Base-by-base conservation (phyloP, 176 grass and related monocot species). In the Carex kokanica region DNA sequence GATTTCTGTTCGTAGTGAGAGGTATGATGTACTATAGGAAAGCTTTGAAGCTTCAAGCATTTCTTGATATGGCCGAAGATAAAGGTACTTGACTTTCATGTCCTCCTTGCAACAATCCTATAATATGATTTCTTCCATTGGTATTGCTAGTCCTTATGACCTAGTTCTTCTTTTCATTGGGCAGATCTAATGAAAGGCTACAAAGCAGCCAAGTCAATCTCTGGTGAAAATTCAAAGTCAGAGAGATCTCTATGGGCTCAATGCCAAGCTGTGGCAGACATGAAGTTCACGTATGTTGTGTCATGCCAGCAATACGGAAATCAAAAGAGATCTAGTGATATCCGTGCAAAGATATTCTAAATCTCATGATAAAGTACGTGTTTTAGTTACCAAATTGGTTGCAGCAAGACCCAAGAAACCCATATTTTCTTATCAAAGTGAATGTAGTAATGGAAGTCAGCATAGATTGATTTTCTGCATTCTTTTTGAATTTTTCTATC, bases 1-100 rank as follows among this genome's bases (percentile, higher is more conserved):
- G 14, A 82, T 83, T 86, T 65, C 31, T 74, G 78, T 82, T 88
- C 80, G 84, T 66, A 97, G 94, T 92, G 84, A 94, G 94, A 85
- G 94, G 94, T 54, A 97, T 97, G 94, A 97, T 97, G 94, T 97
- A 97, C 88, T 88, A 97, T 71, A 81, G 92, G 84, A 94, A 94
- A 92, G 94, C 94, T 86, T 89, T 97, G 92, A 60, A 83, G 82
- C 94, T 97, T 89, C 86, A 97, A 94, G 88, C 92, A 86, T 97
- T 97, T 94, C 72, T 97, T 72, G 94, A 97, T 86, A 92, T 97
- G 90, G 92, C 90, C 56, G 86, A 88, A 88, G 75, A 92, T 81
- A 92, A 92, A 90, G 94, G 94, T 97, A 94, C 36, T 60, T 65
- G 29, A 43, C 57, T 77, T 38, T 59, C 34, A 60, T 27, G 51